Evolutionary conservation across 768 basidiomycete species (phyloP).

Genomic region (Mycena vulgaris): DNA sequence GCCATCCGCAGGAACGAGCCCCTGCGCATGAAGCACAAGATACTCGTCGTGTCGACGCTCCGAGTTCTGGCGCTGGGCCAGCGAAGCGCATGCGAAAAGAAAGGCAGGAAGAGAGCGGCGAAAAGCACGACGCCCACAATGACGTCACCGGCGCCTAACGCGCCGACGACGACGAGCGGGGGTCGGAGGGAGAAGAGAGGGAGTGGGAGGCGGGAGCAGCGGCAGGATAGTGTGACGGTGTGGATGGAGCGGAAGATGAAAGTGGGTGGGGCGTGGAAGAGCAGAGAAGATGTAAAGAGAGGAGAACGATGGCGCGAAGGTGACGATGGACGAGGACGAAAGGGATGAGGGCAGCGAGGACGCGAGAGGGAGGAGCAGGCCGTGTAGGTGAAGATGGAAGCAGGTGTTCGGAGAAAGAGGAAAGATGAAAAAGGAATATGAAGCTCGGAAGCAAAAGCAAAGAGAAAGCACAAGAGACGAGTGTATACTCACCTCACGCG

Average conservation of each 20-base stretch:
- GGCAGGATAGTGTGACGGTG: not conserved
- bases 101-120: too few relatives aligned
- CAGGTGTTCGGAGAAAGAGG: not conserved
- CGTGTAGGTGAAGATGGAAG: not conserved
- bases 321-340: not conserved
- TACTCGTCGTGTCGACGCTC: not conserved
- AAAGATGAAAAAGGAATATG: not conserved
- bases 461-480: not conserved
- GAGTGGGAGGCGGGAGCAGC: not conserved
- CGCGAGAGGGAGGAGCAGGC: not conserved
- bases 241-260: not conserved
- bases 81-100: too few relatives aligned
- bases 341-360: conserved; percentile 8
- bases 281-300: not conserved
- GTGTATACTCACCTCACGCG: not conserved
- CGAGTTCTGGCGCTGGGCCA: too few relatives aligned
- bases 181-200: not conserved
- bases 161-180: not conserved
- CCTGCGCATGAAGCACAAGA: not conserved
- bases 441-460: not conserved
- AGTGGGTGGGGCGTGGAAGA: not conserved
- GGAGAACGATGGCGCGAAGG: not conserved
- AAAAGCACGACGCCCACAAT: not conserved
- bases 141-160: not conserved
- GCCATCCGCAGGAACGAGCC: not conserved